Conservation (phyloP, 441 rosid species). For the Sinapis alba region DNA sequence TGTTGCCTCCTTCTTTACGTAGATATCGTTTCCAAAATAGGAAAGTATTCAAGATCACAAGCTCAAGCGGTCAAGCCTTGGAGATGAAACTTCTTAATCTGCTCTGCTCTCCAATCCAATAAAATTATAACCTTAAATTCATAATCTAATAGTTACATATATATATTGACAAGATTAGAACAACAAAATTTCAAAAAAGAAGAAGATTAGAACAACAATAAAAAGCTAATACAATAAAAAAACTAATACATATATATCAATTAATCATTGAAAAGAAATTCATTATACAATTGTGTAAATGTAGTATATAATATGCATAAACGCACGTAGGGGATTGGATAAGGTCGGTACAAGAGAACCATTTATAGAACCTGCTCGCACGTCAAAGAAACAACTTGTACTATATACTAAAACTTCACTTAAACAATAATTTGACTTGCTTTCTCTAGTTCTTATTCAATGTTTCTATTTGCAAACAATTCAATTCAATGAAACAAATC, state of each 20-base stretch:
- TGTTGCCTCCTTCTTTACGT: not conserved
- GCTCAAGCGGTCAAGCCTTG: not conserved
- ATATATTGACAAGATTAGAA: too few relatives aligned
- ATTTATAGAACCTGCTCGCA: conserved; percentile 54
- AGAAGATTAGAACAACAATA: not conserved
- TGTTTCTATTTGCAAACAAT: not conserved
- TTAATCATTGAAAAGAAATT: not conserved
- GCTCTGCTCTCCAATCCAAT: not conserved
- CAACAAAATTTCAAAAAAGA: too few relatives aligned
- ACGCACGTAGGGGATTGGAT: conserved; percentile 30
- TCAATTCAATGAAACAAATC: conserved; percentile 25
- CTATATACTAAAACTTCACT: conserved; percentile 4
- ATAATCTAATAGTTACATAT: too few relatives aligned
- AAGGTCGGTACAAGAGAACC: conserved; percentile 28
- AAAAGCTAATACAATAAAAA: not conserved
- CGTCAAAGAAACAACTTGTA: conserved; percentile 41
- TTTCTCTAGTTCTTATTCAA: not conserved
- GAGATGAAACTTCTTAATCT: not conserved
- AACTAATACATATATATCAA: not conserved
- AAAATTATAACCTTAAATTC: not conserved
- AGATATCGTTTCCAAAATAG: not conserved
- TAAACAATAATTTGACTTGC: conserved; percentile 36
- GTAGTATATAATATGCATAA: conserved; percentile 1
- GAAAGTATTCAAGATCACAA: not conserved
- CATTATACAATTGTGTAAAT: not conserved